Evolutionary conservation across 2,329 filamentous ascomycete species (phyloP).

Genomic region (Helminthosporium solani): DNA sequence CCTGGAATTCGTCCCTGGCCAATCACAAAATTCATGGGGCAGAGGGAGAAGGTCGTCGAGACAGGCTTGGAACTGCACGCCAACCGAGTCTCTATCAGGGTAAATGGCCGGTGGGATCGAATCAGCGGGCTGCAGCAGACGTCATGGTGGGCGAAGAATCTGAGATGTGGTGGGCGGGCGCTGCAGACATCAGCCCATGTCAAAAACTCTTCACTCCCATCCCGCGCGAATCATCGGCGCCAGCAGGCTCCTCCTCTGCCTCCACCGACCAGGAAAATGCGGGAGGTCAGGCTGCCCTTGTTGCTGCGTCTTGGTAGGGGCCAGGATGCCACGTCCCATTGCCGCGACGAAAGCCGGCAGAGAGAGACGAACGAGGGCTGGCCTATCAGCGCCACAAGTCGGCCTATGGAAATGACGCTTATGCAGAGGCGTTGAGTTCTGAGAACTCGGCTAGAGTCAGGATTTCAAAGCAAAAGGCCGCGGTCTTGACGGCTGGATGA

Average conservation of each 20-base stretch:
- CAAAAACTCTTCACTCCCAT: conserved; percentile 31
- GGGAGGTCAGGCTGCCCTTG: conserved; percentile 36
- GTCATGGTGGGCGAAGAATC: conserved; percentile 27
- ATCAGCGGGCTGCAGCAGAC: conserved; percentile 27
- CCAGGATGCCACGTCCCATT: conserved; percentile 34
- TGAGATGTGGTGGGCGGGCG: conserved; percentile 16
- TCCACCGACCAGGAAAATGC: conserved; percentile 28
- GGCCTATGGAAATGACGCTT: conserved; percentile 37
- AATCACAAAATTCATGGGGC: conserved; percentile 10
- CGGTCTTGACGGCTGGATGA: not conserved
- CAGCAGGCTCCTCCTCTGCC: conserved; percentile 14
- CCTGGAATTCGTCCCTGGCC: conserved; percentile 16
- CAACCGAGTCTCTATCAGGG: conserved; percentile 19
- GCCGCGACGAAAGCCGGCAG: conserved; percentile 36
- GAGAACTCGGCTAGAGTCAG: conserved; percentile 34
- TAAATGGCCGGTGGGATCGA: conserved; percentile 21
- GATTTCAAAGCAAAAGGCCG: conserved; percentile 37
- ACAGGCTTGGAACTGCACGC: conserved; percentile 13
- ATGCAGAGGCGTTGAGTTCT: conserved; percentile 41
- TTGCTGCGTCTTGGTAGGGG: conserved; percentile 19
- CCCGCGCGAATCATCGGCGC: conserved; percentile 32
- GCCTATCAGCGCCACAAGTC: conserved; percentile 28
- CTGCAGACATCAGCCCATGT: conserved; percentile 42
- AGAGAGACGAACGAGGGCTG: conserved; percentile 15
- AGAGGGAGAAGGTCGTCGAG: conserved; percentile 5